Percentiles rank a stretch among this genome's conserved stretches.
These are phyloP conservation scores for Bipolaris oryzae DNA, from an alignment of 2,329 filamentous ascomycete species.

Conservation along the genomic window DNA sequence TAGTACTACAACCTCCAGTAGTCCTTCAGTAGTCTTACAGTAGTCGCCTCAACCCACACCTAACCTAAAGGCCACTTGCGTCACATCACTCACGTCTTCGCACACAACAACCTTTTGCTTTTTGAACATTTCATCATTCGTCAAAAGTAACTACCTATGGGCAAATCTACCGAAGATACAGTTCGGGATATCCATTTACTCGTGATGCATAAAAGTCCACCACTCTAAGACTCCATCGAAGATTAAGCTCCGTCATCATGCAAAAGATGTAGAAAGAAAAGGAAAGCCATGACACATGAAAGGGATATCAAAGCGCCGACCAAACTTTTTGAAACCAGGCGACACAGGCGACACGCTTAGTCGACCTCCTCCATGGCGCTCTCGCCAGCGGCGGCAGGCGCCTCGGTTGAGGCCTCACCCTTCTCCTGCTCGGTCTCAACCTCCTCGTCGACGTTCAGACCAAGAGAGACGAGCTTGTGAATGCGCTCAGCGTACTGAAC, in stretches of 20 bases:
- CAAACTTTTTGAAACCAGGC: constrained; percentile 45
- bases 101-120: constrained; percentile 6
- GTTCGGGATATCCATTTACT: constrained; percentile 45
- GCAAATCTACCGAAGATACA: constrained; percentile 44
- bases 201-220: constrained; percentile 40
- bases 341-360: constrained; percentile 59
- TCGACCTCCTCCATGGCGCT: constrained; percentile 99
- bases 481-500: constrained; percentile 98
- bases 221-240: constrained; percentile 45
- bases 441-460: constrained; percentile 96
- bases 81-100: neutral
- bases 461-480: constrained; percentile 98
- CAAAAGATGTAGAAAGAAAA: constrained; percentile 40
- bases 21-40: too few species aligned
- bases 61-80: neutral
- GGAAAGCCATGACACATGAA: constrained; percentile 49
- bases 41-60: too few species aligned
- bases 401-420: constrained; percentile 58
- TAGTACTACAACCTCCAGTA: neutral
- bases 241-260: constrained; percentile 39
- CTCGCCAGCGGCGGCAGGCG: constrained; percentile 73
- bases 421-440: constrained; percentile 71
- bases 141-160: constrained; percentile 35
- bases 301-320: constrained; percentile 48
- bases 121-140: constrained; percentile 42